Base-by-base conservation (phyloP, 2,329 filamentous ascomycete species). In the Talaromyces sp. region DNA sequence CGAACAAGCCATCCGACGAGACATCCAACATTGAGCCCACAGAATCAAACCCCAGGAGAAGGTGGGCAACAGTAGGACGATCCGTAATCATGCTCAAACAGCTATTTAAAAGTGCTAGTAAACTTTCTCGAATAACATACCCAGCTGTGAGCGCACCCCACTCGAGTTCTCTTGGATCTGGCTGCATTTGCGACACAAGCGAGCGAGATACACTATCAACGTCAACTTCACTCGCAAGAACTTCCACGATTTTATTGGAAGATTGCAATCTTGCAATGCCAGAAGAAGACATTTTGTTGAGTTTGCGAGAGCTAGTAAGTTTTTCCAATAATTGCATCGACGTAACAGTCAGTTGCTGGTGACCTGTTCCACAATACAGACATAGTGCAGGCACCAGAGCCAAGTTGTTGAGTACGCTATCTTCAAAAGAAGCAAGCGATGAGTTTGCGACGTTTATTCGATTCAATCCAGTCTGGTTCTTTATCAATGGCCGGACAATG, bases 371-470 rank as follows among this genome's bases (percentile, higher is more conserved):
- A 63, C 91, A 93, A 70, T 94, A 97, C 29, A 90, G 83, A 27
- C 92, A 92, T 20, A 99, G 78, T 60, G 94, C 87, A 3, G 91
- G 86, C 36, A 97, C 83, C 6, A 96, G 77, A 37, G 83, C 80
- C 24, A 99, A 77, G 63, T 94, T 88, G 52, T 87, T 91, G 35
- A 96, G 80, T 17, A 99, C 80, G 7, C 90, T 91, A 66, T 99
- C 95, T 68, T 97, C 93, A 64, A 99, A 93, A 0, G 89, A 92
- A n/a, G 88, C 81, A 61, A 93, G 89, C 0, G 90, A 86, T 5
- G 88, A 83, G 62, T 89, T 91, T 0, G 87, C 82, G 19, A 94
- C 86, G 3, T 83, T 80, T 8, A 79, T 75, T 24, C 82, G 79
- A 46, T 84, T 82, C 43, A 82, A 77, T 24, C 80, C 81, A 17